A percentile compares a stretch with the other conserved stretches of the same genome.
These are phyloP conservation scores for Ligustrum vulgare DNA, from an alignment of 257 asterid species.

Conservation along the genomic window DNA sequence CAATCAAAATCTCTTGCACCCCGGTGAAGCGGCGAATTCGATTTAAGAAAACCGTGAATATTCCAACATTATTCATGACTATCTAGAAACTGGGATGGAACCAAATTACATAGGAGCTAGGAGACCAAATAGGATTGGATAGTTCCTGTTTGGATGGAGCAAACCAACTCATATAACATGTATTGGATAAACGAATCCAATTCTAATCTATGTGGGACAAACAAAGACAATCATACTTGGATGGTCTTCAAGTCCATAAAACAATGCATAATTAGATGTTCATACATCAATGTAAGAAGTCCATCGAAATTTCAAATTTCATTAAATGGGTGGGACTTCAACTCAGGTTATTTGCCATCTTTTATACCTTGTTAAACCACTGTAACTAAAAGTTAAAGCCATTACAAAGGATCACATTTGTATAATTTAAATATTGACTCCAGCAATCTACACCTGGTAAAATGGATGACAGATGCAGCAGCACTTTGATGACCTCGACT, in stretches of 20 bases:
- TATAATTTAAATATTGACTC: too few relatives aligned
- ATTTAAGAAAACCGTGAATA: too few relatives aligned
- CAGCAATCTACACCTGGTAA: neutral
- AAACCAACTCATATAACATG: neutral
- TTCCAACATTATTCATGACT: neutral
- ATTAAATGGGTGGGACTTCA: too few relatives aligned
- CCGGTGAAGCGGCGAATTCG: too few relatives aligned
- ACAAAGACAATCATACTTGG: neutral
- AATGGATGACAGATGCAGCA: neutral
- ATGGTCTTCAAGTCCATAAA: neutral
- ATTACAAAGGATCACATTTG: too few relatives aligned
- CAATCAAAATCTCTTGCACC: too few relatives aligned
- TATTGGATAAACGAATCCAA: neutral
- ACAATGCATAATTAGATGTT: neutral
- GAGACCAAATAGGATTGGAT: neutral
- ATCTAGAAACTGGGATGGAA: neutral
- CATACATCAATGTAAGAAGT: neutral
- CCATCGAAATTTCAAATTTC: neutral
- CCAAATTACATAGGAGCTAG: neutral
- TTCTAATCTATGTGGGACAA: neutral
- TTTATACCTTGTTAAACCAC: too few relatives aligned
- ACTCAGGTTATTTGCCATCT: too few relatives aligned
- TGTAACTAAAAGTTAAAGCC: too few relatives aligned
- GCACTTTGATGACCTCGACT: neutral
- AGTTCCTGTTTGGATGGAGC: neutral